phyloP scores from a whole-genome alignment of 148 eudicot genomes.

The Hydrangea macrophylla region DNA sequence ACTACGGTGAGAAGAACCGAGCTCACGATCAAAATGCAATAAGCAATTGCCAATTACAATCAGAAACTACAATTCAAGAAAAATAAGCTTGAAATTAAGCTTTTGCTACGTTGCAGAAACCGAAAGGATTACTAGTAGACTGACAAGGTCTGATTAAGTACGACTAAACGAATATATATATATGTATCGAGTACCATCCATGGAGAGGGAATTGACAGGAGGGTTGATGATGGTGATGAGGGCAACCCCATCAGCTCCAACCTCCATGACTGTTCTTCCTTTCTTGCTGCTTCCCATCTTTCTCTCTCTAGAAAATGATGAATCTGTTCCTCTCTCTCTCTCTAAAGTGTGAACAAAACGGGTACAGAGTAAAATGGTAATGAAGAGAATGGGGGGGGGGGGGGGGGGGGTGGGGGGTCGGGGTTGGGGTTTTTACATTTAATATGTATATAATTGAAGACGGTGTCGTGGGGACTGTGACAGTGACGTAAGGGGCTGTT shows the following conservation, averaged over 20 bases:
- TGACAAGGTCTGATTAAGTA: neutral
- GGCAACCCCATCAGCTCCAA: slow-evolving; percentile 74
- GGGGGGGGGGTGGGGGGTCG: too few species aligned
- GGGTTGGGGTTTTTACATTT: too few species aligned
- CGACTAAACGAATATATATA: neutral
- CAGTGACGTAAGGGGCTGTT: too few species aligned
- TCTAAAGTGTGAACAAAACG: too few species aligned
- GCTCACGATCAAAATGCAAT: neutral
- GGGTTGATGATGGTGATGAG: slow-evolving; percentile 76
- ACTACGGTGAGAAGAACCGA: neutral
- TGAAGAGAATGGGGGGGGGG: too few species aligned
- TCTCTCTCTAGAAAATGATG: neutral
- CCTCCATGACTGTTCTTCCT: slow-evolving; percentile 59
- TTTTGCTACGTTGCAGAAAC: neutral
- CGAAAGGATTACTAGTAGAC: neutral
- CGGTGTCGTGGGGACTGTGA: too few species aligned
- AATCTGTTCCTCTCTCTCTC: slow-evolving; percentile 2
- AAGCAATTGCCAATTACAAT: neutral
- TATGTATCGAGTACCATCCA: slow-evolving; percentile 31
- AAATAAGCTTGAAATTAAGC: neutral
- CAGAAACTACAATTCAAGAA: neutral
- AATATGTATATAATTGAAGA: too few species aligned
- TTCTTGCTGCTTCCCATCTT: slow-evolving; percentile 9
- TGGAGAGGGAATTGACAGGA: slow-evolving; percentile 74
- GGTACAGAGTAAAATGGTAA: too few species aligned